phyloP scores from a whole-genome alignment of 345 rosid species.

The Brassica incana region DNA sequence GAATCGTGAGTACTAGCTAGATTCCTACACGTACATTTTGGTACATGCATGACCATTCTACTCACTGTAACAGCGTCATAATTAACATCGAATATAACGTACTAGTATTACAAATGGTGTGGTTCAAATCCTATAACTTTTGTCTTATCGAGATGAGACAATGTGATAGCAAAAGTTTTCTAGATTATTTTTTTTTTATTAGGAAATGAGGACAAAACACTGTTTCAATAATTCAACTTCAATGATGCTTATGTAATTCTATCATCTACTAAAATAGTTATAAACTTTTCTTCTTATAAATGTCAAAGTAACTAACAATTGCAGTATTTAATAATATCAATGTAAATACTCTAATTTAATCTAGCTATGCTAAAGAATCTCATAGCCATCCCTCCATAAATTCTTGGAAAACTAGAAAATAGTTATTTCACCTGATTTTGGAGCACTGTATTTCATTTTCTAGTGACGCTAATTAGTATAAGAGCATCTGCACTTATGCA shows the following conservation, averaged over 20 bases:
- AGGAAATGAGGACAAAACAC: constrained; percentile 3
- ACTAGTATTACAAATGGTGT: background rate
- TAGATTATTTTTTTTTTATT: background rate
- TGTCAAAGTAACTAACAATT: background rate
- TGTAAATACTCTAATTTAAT: background rate
- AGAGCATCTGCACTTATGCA: too few species aligned
- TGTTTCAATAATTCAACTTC: background rate
- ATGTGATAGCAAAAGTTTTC: constrained; percentile 6
- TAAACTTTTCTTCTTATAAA: background rate
- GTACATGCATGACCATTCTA: constrained; percentile 30
- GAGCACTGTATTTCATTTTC: background rate
- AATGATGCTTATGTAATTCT: background rate
- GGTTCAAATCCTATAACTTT: constrained; percentile 12
- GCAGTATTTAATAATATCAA: background rate
- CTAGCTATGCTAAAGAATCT: background rate
- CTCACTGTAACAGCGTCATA: constrained; percentile 3
- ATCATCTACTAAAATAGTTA: background rate
- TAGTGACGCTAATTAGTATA: background rate
- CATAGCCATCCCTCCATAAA: background rate
- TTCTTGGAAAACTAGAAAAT: background rate
- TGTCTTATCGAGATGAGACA: constrained; percentile 28
- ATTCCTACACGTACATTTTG: constrained; percentile 34
- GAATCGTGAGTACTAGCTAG: constrained; percentile 20
- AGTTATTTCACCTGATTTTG: background rate
- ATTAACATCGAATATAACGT: constrained; percentile 24